Evolutionary conservation across 1,139 yeast species (phyloP), one percentile per base, ranked within the genome.

Genomic region (Lodderomyces orthopsilosis): DNA sequence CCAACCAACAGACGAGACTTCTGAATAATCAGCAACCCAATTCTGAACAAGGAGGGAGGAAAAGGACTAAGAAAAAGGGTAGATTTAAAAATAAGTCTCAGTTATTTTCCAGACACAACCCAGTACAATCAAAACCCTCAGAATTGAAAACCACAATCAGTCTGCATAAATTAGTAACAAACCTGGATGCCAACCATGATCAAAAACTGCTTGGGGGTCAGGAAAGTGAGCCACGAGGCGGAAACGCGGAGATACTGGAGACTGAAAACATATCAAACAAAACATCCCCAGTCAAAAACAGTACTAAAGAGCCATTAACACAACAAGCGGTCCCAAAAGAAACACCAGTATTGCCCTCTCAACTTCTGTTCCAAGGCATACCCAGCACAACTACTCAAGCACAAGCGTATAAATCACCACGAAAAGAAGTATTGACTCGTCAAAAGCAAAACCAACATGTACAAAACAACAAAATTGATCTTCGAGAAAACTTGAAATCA

Each of bases 401-500:
- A 36, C 38, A 36, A 36, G 21, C 8, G 17, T 46, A 47, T 19
- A 45, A 41, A 21, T 35, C 48, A 40, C 77, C 77, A 6, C 54
- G 77, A 28, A 68, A 61, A 52, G 75, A 68, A 49, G 57, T 74
- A 2, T 56, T 72, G 6, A 60, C 68, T 66, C 54, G 77, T 36
- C 63, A 71, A 52, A 67, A 67, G 45, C 62, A 59, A 36, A 62
- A 61, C 41, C 66, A 59, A 49, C 66, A 61, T n/a, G 50, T 53
- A 3, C 52, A 57, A n/a, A 50, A 51, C 41, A 57, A 53, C 2
- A 54, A 67, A 24, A 55, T 52, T 41, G 66, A 66, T 41, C 59
- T 59, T 15, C 68, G 68, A 43, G 68, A 58, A 4, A 64, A 59
- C 45, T 52, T 61, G 41, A 55, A 52, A 43, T 50, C 46, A 33